Conservation (phyloP, 2,329 filamentous ascomycete species). For the Monosporascus sp. region DNA sequence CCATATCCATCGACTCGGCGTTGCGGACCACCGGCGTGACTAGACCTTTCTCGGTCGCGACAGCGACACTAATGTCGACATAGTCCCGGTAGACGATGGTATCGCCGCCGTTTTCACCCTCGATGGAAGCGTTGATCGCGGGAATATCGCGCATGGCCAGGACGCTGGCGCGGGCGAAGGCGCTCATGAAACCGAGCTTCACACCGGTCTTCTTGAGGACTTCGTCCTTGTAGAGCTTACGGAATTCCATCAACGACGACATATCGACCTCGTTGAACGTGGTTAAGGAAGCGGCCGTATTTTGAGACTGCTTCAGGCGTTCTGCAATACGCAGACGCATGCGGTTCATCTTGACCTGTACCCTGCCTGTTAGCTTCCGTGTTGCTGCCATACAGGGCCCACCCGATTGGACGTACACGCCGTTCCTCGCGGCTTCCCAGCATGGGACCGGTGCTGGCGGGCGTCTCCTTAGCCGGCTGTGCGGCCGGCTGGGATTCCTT, state of each 20-base stretch:
- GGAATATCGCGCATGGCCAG: conserved; percentile 95
- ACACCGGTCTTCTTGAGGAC: conserved; percentile 92
- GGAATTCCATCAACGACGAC: conserved; percentile 95
- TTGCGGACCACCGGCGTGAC: conserved; percentile 97
- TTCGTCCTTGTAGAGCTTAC: conserved; percentile 95
- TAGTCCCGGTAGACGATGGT: conserved; percentile 98
- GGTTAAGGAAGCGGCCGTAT: conserved; percentile 92
- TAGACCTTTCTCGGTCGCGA: conserved; percentile 94
- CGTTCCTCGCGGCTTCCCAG: conserved; percentile 80
- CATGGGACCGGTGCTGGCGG: conserved; percentile 31
- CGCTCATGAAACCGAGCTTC: conserved; percentile 99
- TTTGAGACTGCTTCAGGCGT: conserved; percentile 97
- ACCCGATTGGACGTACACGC: conserved; percentile 55
- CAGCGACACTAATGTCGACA: conserved; percentile 94
- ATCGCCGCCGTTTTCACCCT: conserved; percentile 89
- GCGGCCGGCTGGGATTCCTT: conserved; percentile 30
- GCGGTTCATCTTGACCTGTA: conserved; percentile 97
- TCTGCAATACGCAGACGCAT: conserved; percentile 98
- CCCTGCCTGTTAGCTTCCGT: background rate
- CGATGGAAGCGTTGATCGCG: conserved; percentile 92
- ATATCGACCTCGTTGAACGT: conserved; percentile 99
- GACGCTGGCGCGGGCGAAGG: conserved; percentile 84
- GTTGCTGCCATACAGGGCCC: background rate
- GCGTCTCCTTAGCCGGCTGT: conserved; percentile 36
- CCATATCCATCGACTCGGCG: conserved; percentile 78